These are phyloP conservation scores for Thelonectria blattea DNA, from an alignment of 2,329 filamentous ascomycete genomes.

Conservation along the genomic window DNA sequence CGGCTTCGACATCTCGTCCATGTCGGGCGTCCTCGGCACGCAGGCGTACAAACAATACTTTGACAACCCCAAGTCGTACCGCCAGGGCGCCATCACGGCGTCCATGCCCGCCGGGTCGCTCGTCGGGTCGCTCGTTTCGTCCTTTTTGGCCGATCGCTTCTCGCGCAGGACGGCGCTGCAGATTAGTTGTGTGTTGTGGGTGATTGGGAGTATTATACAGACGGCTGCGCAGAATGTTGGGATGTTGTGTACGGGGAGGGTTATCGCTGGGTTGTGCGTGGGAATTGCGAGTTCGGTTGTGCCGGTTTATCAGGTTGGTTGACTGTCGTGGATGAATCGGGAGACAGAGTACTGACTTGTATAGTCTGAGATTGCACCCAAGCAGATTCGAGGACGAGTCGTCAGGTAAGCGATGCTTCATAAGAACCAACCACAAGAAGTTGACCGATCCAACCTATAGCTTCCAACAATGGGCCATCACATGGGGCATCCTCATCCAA, in stretches of 20 bases:
- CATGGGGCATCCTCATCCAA: conserved; percentile 71
- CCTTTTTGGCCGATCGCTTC: conserved; percentile 56
- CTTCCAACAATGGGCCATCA: conserved; percentile 74
- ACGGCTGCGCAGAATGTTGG: conserved; percentile 68
- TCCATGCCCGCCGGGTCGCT: conserved; percentile 77
- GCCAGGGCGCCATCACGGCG: conserved; percentile 74
- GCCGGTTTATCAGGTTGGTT: conserved; percentile 64
- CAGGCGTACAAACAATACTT: conserved; percentile 76
- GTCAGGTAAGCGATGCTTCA: conserved; percentile 45
- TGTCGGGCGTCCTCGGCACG: conserved; percentile 72
- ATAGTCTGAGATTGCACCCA: conserved; percentile 65
- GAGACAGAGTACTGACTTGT: neutral
- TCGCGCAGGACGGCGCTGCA: conserved; percentile 58
- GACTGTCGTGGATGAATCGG: neutral
- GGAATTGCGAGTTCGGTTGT: conserved; percentile 77
- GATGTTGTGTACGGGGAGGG: conserved; percentile 74
- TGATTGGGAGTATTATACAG: conserved; percentile 60
- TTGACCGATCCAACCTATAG: conserved; percentile 21
- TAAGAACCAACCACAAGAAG: neutral
- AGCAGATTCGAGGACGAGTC: conserved; percentile 63
- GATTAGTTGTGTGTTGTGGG: conserved; percentile 58
- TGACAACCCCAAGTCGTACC: conserved; percentile 61
- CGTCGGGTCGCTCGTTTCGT: conserved; percentile 59
- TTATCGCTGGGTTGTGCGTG: conserved; percentile 75
- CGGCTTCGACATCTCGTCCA: conserved; percentile 80